Evolutionary conservation across 2,329 filamentous ascomycete genomes (phyloP).

Genomic region (Fusarium sp.): DNA sequence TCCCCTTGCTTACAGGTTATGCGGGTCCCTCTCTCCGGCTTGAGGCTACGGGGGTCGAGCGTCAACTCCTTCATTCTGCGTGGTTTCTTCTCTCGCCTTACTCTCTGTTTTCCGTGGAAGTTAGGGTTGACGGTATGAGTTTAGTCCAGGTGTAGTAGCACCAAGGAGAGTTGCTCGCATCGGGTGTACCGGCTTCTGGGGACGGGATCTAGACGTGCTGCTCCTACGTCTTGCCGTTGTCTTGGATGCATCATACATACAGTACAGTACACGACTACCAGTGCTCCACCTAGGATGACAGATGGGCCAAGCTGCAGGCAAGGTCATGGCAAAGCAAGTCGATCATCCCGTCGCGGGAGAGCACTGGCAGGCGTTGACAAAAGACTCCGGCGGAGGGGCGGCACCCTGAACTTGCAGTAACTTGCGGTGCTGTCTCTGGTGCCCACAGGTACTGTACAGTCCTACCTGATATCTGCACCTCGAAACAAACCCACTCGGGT

Average conservation of each 20-base stretch:
- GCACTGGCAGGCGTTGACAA: constrained; percentile 30
- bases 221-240: constrained; percentile 18
- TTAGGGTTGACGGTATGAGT: neutral
- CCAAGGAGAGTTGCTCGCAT: neutral
- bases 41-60: constrained; percentile 1
- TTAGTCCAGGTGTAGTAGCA: neutral
- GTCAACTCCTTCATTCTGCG: neutral
- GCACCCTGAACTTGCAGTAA: constrained; percentile 11
- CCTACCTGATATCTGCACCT: constrained; percentile 45
- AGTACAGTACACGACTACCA: constrained; percentile 17
- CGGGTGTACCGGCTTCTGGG: constrained; percentile 8
- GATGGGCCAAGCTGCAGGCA: constrained; percentile 31
- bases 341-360: constrained; percentile 30
- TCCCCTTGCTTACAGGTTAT: constrained; percentile 40
- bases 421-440: constrained; percentile 36
- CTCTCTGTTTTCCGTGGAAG: neutral
- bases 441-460: constrained; percentile 44
- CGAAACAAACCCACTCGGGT: constrained; percentile 37
- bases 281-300: constrained; percentile 21
- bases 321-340: constrained; percentile 31
- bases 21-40: constrained; percentile 29
- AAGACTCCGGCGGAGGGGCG: constrained; percentile 16
- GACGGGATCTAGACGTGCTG: constrained; percentile 5
- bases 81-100: neutral
- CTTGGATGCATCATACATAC: constrained; percentile 31